Percentiles rank a stretch among this genome's conserved stretches.
phyloP scores from a whole-genome alignment of 306 rosid species.

The Carpinus viminea region DNA sequence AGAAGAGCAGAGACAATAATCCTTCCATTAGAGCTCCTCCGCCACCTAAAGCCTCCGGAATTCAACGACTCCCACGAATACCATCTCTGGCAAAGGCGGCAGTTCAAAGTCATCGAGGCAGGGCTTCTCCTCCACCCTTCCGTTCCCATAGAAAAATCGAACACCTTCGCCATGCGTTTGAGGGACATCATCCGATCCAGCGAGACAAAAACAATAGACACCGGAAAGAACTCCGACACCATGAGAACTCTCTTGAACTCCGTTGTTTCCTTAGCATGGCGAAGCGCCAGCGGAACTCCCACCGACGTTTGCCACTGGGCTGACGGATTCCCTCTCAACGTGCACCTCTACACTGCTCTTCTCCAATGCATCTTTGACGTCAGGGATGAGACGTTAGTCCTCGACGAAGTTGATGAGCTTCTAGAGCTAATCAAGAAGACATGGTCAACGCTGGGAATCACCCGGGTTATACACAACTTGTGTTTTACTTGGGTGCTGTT shows the following conservation, averaged over 20 bases:
- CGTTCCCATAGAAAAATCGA: slow-evolving; percentile 47
- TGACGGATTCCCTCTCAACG: slow-evolving; percentile 84
- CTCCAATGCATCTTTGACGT: slow-evolving; percentile 73
- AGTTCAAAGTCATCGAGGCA: slow-evolving; percentile 66
- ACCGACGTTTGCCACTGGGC: slow-evolving; percentile 97
- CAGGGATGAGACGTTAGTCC: slow-evolving; percentile 83
- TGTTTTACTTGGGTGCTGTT: slow-evolving; percentile 91
- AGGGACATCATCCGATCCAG: slow-evolving; percentile 49
- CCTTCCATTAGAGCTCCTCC: slow-evolving; percentile 82
- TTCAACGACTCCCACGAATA: slow-evolving; percentile 81
- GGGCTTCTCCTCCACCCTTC: slow-evolving; percentile 84
- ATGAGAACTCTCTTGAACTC: slow-evolving; percentile 85
- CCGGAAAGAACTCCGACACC: slow-evolving; percentile 78
- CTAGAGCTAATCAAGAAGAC: slow-evolving; percentile 88
- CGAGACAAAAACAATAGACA: slow-evolving; percentile 59
- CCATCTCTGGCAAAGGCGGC: slow-evolving; percentile 89
- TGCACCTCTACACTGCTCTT: slow-evolving; percentile 66
- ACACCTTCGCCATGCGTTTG: slow-evolving; percentile 71
- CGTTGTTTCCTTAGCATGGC: slow-evolving; percentile 87
- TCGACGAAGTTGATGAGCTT: slow-evolving; percentile 90
- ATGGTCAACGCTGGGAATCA: slow-evolving; percentile 80
- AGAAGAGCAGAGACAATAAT: slow-evolving; percentile 91
- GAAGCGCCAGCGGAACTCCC: slow-evolving; percentile 68
- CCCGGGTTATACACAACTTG: slow-evolving; percentile 59
- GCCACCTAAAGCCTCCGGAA: slow-evolving; percentile 82